Base-by-base conservation (phyloP, 208 protist genomes). In the Trypanosoma platydactyli region DNA sequence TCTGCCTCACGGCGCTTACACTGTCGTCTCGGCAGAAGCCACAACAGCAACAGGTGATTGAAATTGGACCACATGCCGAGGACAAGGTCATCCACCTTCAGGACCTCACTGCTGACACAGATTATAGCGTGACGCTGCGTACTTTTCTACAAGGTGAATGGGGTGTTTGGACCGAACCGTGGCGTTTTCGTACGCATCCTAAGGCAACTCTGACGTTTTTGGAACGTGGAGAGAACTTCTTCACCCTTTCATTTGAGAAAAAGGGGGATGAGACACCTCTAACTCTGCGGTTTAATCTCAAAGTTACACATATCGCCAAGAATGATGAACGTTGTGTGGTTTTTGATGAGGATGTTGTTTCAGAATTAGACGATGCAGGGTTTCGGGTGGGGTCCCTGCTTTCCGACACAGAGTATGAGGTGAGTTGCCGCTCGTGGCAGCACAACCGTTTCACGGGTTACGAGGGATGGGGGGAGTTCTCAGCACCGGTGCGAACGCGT, bases 161-260 rank as follows among this genome's bases (percentile, higher is more conserved):
- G 92, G 92, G 92, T 42, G 44, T 75, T 35, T 97, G 92, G 92
- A 90, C 84, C n/a, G 84, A 94, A 68, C 79, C 80, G 18, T 29
- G 68, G 40, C 52, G 52, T 20, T 92, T 92, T 67, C 66, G 68
- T 15, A 95, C 92, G 11, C 48, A 64, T 35, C 49, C 77, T 1
- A 81, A 56, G 51, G 66, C 71, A 7, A 52, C 68, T 0, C 49
- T 95, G 20, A 79, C 71, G 3, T 89, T 91, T 50, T 53, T 87
- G 12, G 89, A 95, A 60, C 86, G 92, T 27, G 88, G 89, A n/a
- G 92, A 97, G 67, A 83, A 94, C 73, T 94, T 91, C 65, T 77
- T 97, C 51, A 88, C 80, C 18, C 44, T 97, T 7, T 15, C 44
- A 15, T 12, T 69, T 27, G 70, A 71, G 30, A 40, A 35, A 46